Evolutionary conservation across 345 rosid species (phyloP), one percentile per base, ranked within the genome.

Genomic region (Arabis alpina): DNA sequence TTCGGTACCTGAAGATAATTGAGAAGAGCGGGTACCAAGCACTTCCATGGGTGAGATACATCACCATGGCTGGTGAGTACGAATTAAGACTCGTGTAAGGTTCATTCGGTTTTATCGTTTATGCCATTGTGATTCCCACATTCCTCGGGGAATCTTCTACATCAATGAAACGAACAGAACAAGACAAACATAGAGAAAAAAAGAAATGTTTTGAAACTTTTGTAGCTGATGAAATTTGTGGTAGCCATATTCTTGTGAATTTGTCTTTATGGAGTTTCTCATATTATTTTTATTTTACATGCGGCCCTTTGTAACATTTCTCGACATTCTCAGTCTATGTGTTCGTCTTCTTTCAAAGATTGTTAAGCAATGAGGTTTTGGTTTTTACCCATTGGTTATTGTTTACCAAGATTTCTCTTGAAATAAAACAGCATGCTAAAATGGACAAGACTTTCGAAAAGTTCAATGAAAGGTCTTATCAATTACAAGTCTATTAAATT

Each of bases 11-110:
- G 82, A 93, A 91, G 89, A 87, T 93, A 19, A 93, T 93, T 32
- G 98, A 93, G 80, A 93, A 93, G 82, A 91, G 91, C 5, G 96
- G 96, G 40, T 93, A 93, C 74, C 98, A 91, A 57, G 92, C 97
- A 44, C 98, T 91, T 74, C 98, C 98, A 50, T 93, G 98, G 98
- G 97, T 91, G 63, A 85, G 97, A 71, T 93, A 88, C 82, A 93
- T 93, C 71, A 91, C 98, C 43, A 93, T 86, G 97, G 98, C 94
- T 48, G 98, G 97, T 51, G 98, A 93, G 73, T 93, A 93, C 39
- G 96, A 93, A 72, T 84, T 91, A 58, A 79, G 98, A 77, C 93
- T 93, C 64, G 72, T 84, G 68, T 87, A 64, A 75, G 60, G 68
- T 54, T 47, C 73, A 39, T 69, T 42, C 36, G 23, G 2, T 42